Evolutionary conservation across 2,329 filamentous ascomycete genomes (phyloP), one percentile per base, ranked within the genome.

Genomic region (Ophiostoma sp.): DNA sequence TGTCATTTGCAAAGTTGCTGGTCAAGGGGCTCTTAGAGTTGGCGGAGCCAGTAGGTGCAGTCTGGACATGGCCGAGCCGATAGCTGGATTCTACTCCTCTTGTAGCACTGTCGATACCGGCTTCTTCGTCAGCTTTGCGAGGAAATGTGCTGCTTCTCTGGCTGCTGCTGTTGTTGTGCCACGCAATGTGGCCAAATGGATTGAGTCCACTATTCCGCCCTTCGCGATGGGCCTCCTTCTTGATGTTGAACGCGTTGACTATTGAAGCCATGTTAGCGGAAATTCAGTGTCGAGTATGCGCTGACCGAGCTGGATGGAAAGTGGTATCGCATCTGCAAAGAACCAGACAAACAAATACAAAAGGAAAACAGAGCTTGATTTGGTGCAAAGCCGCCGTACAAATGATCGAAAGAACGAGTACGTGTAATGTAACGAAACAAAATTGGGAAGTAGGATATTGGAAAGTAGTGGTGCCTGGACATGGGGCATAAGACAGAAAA

Each of bases 211-310:
- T 77, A 48, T 79, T 76, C 70, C 82, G 80, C 68, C 81, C 81
- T 62, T 83, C 75, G 31, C 73, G 77, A 71, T 82, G 81, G 71
- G 83, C 83, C 71, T 78, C 76, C 71, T 80, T 79, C 78, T 81
- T 84, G 72, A 81, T 79, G 68, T 77, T 78, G 74, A 79, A 81
- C 60, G 79, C 76, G 73, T 85, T 84, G 79, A 83, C 83, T 84
- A 76, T 36, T 35, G 67, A 35, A 7, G 35, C 35, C 62, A 74
- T 74, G 70, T 74, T 72, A 73, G 73, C 62, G 35, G 23, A 6
- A 11, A 23, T 39, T 39, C 62, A 39, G 4, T 11, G 2, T 10
- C 4, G 10, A 31, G 2, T 5, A 11, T n/a, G 20, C 17, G 35
- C 7, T 39, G 20, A 10, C 6, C 3, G 20, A 39, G 35, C 4